phyloP scores from a whole-genome alignment of 768 basidiomycete genomes.

The Bullera alba region DNA sequence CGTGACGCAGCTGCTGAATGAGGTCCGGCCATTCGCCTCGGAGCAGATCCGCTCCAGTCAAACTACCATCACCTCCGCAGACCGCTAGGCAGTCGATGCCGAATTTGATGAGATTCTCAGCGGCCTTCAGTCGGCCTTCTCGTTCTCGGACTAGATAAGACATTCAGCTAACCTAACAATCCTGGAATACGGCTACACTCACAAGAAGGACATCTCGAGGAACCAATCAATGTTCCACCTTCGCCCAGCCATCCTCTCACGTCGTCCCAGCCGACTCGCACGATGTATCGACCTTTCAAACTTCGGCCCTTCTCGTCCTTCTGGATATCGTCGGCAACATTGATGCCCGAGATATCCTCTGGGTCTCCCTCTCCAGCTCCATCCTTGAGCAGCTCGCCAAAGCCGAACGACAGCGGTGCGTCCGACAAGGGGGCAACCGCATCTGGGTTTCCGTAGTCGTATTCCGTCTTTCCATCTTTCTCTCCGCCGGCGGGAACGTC shows the following conservation, averaged over 20 bases:
- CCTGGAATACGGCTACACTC: constrained; percentile 3
- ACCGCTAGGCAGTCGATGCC: constrained; percentile 96
- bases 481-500: constrained; percentile 7
- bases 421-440: constrained; percentile 30
- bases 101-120: constrained; percentile 84
- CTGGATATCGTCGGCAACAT: constrained; percentile 46
- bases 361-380: constrained; percentile 61
- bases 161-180: not conserved
- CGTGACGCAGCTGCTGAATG: constrained; percentile 58
- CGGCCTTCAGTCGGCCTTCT: constrained; percentile 84
- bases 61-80: constrained; percentile 92
- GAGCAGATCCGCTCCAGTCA: constrained; percentile 93
- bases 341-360: constrained; percentile 17
- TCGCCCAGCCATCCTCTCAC: constrained; percentile 90
- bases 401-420: constrained; percentile 44
- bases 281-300: constrained; percentile 85
- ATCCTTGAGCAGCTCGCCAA: constrained; percentile 50
- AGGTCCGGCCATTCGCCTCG: constrained; percentile 90
- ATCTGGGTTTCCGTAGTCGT: constrained; percentile 20
- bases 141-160: constrained; percentile 59
- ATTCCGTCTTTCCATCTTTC: constrained; percentile 5
- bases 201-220: constrained; percentile 43
- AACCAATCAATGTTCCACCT: constrained; percentile 47
- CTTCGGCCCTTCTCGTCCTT: constrained; percentile 50
- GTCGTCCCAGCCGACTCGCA: constrained; percentile 96